Evolutionary conservation across 1,284 basidiomycete genomes (phyloP).

Genomic region (Tilletia indica): DNA sequence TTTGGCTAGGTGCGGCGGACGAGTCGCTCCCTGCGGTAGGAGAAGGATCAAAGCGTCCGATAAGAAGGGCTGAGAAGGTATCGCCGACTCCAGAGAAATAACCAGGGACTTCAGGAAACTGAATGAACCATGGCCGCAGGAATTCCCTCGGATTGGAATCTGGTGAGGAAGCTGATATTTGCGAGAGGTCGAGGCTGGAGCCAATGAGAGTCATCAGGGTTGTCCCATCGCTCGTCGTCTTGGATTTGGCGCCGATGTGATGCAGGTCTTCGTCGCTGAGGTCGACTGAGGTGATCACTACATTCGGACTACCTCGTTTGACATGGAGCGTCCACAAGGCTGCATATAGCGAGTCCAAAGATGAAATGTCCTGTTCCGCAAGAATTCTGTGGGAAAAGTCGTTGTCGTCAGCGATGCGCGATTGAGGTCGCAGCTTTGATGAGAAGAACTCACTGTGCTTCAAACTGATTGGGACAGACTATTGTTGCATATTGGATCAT

Average conservation of each 20-base stretch:
- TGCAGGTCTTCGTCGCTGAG: conserved; percentile 36
- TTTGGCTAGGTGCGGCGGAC: conserved; percentile 60
- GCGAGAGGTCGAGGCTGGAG: conserved; percentile 48
- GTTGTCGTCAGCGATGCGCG: conserved; percentile 51
- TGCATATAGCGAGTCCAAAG: conserved; percentile 66
- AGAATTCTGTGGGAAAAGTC: conserved; percentile 63
- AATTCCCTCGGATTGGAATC: not conserved
- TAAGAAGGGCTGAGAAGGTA: conserved; percentile 87
- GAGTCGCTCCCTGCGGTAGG: conserved; percentile 12
- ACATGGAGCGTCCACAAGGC: conserved; percentile 75
- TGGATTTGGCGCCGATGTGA: conserved; percentile 31
- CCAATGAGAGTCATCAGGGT: conserved; percentile 50
- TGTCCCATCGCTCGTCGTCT: conserved; percentile 23
- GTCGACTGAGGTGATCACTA: conserved; percentile 84
- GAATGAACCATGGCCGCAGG: conserved; percentile 63
- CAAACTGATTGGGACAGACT: conserved; percentile 97
- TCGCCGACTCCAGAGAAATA: conserved; percentile 97
- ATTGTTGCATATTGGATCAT: conserved; percentile 80
- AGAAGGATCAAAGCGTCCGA: conserved; percentile 70
- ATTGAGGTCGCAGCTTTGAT: no score
- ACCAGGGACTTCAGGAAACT: conserved; percentile 77
- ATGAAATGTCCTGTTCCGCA: conserved; percentile 61
- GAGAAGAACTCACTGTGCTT: conserved; percentile 74
- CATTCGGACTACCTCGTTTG: conserved; percentile 72
- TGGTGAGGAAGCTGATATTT: not conserved